A percentile compares a stretch with the other conserved stretches of the same genome.
Conservation (phyloP, 2,329 filamentous ascomycete genomes). For the Colletotrichum filicis region DNA sequence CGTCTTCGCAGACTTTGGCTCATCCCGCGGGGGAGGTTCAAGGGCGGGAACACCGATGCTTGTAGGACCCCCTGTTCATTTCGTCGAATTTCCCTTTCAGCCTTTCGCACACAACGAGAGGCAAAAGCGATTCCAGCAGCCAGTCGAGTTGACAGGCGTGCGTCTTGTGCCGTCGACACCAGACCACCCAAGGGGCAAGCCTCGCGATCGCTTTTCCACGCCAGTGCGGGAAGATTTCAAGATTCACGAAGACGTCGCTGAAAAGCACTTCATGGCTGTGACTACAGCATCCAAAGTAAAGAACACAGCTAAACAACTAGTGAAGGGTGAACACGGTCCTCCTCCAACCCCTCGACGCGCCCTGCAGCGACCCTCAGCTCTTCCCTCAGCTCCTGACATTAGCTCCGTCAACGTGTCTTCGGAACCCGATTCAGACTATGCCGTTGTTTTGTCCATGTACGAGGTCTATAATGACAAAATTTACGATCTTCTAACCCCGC, state of each 20-base stretch:
- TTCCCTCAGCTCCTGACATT: conserved; percentile 81
- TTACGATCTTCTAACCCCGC: conserved; percentile 85
- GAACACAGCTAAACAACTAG: conserved; percentile 57
- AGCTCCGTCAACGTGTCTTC: conserved; percentile 74
- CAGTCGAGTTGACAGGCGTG: conserved; percentile 55
- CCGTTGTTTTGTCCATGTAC: conserved; percentile 95
- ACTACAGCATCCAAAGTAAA: conserved; percentile 46
- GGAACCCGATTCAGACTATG: conserved; percentile 81
- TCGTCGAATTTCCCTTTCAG: conserved; percentile 36
- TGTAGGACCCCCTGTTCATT: conserved; percentile 59
- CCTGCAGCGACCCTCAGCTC: conserved; percentile 74
- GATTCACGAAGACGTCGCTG: background rate
- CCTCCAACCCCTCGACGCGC: conserved; percentile 70
- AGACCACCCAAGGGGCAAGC: background rate
- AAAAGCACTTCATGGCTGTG: conserved; percentile 46
- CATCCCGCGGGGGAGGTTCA: conserved; percentile 69
- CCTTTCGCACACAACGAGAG: conserved; percentile 27
- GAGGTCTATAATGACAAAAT: conserved; percentile 99
- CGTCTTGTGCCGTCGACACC: conserved; percentile 50
- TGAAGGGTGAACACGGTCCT: conserved; percentile 62
- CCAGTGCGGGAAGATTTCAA: background rate
- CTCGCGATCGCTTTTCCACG: background rate
- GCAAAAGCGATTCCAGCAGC: conserved; percentile 38
- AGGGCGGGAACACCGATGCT: conserved; percentile 77
- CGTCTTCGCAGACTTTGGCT: conserved; percentile 75